Evolutionary conservation across 192 early-diverging fungal genomes (phyloP), one percentile per base, ranked within the genome.

Genomic region (Coemansia sp.): DNA sequence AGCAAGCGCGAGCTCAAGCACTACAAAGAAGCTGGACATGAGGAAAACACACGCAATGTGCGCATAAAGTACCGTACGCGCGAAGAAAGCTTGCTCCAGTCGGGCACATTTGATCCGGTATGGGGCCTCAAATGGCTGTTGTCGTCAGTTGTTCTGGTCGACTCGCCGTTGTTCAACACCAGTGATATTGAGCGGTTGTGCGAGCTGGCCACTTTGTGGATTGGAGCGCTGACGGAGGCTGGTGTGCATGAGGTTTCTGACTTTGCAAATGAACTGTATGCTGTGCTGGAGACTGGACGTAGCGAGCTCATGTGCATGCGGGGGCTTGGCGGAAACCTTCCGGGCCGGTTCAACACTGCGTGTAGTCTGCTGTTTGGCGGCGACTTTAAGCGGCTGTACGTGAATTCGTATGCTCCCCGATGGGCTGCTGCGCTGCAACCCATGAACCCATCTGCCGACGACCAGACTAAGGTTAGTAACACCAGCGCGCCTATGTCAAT

Each of bases 61-160:
- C 46, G 49, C n/a, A 40, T 64, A 38, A 79, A 69, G 47, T 79
- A 79, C 68, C 55, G 28, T 19, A 34, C 51, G 19, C 63, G 60
- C 22, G 64, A 79, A 25, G 61, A 70, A 15, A 59, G 64, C 57
- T 40, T 79, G 26, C 21, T 57, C 6, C 49, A 66, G 52, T 57
- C 57, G 11, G 76, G 71, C 2, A 68, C 76, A 11, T 68, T 72
- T 36, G 76, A 79, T 34, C 59, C 65, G 28, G 48, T 37, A 21
- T 79, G 76, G 76, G 76, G 76, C 10, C 50, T 79, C 10, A 66
- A 56, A 26, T 79, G 71, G 76, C 68, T 79, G 50, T 48, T 79
- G 11, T 79, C 76, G 22, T 79, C 49, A 26, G 52, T 73, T 2
- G 54, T 67, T 9, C 56, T 79, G 60, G 36, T 73, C 9, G 76